Base-by-base conservation (phyloP, 768 basidiomycete genomes). In the Lepiota brunneoincarnata region DNA sequence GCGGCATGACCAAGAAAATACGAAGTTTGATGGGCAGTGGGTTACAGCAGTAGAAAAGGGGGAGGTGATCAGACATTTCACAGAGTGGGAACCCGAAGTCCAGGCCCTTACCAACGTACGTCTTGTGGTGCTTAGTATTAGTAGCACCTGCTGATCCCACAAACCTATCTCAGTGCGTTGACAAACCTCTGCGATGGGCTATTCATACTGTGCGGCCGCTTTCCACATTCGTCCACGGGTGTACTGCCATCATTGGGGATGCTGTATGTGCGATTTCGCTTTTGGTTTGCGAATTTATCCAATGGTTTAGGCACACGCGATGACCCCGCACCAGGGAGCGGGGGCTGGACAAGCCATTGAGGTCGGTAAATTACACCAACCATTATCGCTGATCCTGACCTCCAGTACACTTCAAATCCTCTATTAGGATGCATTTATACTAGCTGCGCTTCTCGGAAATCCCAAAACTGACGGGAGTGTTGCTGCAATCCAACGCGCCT, bases 21-120 rank as follows among this genome's bases (percentile, higher is more conserved):
- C 83, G 1, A 64, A 64, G 20, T 81, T 74, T 55, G 66, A 75
- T 11, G 78, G 75, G 3, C 70, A 78, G 12, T 85, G 82, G 84
- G 75, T 83, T 5, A 69, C 70, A 28, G 71, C 73, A 6, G 61
- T 75, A 1, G 71, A 78, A 18, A 74, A 67, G 50, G 63, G 73
- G 18, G 80, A 85, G 47, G 62, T 86, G 34, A 46, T 70, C 4
- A 60, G 59, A 6, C 64, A 73, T 21, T 87, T 83, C 58, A 64
- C 66, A 23, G 61, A 69, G 26, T 84, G 86, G 75, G 86, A 87
- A 64, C 72, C 79, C 2, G 85, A 87, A 34, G 80, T 81, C 3
- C 76, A 79, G 58, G 72, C 74, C 1, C 63, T n/a, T n/a, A n/a
- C n/a, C n/a, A n/a, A n/a, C n/a, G n/a, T n/a, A n/a, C n/a, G n/a